Evolutionary conservation across 108 stramenopile species (phyloP).

Genomic region (Mayamaea pseudoterrestris): DNA sequence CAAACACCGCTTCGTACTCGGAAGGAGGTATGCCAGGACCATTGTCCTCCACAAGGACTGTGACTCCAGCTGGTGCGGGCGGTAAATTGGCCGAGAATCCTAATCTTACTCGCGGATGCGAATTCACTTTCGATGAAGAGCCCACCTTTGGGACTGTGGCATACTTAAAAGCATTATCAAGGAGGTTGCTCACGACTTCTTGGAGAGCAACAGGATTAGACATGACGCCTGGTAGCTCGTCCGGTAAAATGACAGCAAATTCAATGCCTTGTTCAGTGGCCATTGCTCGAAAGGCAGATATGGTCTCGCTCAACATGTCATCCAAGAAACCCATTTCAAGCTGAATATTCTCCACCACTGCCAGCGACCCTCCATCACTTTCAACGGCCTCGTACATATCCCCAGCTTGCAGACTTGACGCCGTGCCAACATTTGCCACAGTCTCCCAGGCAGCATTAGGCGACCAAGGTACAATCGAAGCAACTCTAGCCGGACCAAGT

Average conservation of each 20-base stretch:
- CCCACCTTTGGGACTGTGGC: constrained; percentile 22
- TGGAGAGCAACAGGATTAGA: constrained; percentile 47
- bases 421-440: no score
- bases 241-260: constrained; percentile 35
- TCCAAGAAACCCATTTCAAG: constrained; percentile 64
- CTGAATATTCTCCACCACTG: neutral
- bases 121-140: constrained; percentile 10
- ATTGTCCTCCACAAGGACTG: constrained; percentile 71
- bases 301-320: constrained; percentile 54
- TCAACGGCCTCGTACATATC: neutral
- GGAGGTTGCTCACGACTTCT: constrained; percentile 62
- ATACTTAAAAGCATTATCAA: constrained; percentile 86
- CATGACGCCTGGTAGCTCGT: constrained; percentile 59
- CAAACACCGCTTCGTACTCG: constrained; percentile 37
- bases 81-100: constrained; percentile 32
- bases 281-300: constrained; percentile 47
- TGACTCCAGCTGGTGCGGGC: constrained; percentile 33
- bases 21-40: constrained; percentile 56
- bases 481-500: neutral
- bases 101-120: constrained; percentile 37
- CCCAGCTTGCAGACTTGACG: constrained; percentile 1
- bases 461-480: neutral
- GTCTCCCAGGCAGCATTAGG: no score
- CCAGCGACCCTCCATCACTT: neutral
- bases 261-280: constrained; percentile 50